Evolutionary conservation across 2,329 filamentous ascomycete species (phyloP).

Genomic region (Aspergillus fischeri): DNA sequence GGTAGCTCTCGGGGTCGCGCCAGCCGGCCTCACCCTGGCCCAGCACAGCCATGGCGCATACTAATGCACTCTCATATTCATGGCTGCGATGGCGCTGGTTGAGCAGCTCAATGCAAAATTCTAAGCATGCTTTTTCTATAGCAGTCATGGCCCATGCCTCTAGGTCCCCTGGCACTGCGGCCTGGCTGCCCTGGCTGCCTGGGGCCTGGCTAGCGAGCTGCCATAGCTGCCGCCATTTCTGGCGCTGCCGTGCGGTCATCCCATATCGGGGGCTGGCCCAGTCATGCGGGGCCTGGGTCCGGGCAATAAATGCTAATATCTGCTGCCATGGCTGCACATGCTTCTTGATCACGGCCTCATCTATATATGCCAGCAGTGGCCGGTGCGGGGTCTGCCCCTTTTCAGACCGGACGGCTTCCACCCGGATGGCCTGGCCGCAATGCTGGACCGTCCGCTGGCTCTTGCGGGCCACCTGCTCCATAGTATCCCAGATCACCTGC

Average conservation of each 20-base stretch:
- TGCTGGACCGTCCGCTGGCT: background rate
- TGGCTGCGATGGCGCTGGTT: too few relatives aligned
- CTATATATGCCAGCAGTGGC: constrained; percentile 1
- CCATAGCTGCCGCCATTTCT: background rate
- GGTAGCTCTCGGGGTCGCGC: background rate
- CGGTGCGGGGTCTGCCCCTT: background rate
- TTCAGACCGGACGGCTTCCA: background rate
- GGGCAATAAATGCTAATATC: constrained; percentile 1
- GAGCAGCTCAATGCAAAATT: too few relatives aligned
- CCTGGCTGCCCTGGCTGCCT: too few relatives aligned
- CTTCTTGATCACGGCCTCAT: background rate
- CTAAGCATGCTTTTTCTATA: background rate
- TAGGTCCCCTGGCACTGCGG: too few relatives aligned
- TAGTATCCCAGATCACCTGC: background rate
- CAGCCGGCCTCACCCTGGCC: background rate
- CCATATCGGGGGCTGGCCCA: background rate
- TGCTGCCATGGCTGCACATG: constrained; percentile 1
- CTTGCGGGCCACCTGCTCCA: background rate
- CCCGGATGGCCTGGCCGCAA: background rate
- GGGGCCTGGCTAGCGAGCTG: too few relatives aligned
- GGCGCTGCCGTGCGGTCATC: background rate
- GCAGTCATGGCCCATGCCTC: background rate
- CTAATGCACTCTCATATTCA: background rate
- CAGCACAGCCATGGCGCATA: background rate
- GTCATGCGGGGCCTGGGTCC: background rate